Percentiles rank a stretch among this genome's conserved stretches.
These are phyloP conservation scores for Neoboletus magnificus DNA, from an alignment of 768 basidiomycete species.

Conservation along the genomic window DNA sequence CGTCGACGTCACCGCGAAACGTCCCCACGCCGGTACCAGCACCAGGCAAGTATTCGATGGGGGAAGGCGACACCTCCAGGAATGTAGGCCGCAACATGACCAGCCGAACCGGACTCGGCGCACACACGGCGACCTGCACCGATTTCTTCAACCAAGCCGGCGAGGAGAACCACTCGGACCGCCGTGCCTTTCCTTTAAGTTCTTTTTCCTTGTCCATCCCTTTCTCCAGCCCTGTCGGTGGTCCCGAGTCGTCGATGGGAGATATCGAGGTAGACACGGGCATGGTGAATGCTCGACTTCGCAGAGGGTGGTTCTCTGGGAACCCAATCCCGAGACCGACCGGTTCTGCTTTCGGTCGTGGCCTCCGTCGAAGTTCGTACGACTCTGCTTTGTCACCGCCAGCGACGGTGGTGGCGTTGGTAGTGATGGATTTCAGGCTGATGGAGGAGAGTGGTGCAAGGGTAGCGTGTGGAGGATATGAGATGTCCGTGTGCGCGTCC, in stretches of 20 bases:
- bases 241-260: not conserved
- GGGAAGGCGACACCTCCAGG: conserved; percentile 19
- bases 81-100: conserved; percentile 14
- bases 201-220: not conserved
- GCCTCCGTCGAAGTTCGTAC: conserved; percentile 15
- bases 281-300: conserved; percentile 18
- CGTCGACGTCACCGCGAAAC: not conserved
- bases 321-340: conserved; percentile 28
- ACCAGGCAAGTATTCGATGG: conserved; percentile 7
- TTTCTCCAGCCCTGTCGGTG: not conserved
- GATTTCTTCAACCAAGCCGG: not conserved
- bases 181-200: not conserved
- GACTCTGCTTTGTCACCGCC: not conserved
- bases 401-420: rapidly evolving
- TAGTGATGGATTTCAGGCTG: not conserved
- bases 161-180: conserved; percentile 3
- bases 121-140: not conserved
- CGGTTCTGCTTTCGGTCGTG: not conserved
- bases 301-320: conserved; percentile 22
- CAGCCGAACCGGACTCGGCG: conserved; percentile 1
- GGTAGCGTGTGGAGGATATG: not conserved
- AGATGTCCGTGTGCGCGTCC: not conserved
- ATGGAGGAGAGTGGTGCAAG: not conserved
- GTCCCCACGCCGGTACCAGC: not conserved
- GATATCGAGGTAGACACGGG: conserved; percentile 6